Evolutionary conservation across 768 basidiomycete genomes (phyloP).

Genomic region (Boletus tylopilopsis): DNA sequence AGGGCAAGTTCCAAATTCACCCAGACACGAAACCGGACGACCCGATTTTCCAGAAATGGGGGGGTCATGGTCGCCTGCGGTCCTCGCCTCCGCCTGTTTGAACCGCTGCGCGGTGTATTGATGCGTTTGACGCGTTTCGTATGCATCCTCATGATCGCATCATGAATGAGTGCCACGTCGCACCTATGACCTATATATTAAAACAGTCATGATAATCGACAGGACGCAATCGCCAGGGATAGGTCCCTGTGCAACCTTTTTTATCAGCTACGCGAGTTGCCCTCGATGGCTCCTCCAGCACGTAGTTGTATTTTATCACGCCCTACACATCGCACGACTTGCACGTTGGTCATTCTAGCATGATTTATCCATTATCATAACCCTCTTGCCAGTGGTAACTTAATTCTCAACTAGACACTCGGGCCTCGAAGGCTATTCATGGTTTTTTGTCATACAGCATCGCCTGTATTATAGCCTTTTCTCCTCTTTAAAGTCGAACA

Average conservation of each 20-base stretch:
- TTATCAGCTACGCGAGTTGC: background rate
- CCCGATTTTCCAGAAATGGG: constrained; percentile 36
- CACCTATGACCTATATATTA: constrained; percentile 11
- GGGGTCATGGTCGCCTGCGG: constrained; percentile 13
- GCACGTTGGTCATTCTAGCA: background rate
- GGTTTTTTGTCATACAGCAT: too few species aligned
- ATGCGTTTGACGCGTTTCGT: background rate
- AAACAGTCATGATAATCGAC: constrained; percentile 5
- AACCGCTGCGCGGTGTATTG: constrained; percentile 2
- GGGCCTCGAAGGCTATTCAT: background rate
- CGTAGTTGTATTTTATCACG: background rate
- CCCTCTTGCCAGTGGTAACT: constrained; percentile 8
- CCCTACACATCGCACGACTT: background rate
- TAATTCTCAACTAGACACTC: constrained; percentile 13
- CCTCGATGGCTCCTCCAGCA: background rate
- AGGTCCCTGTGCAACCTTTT: constrained; percentile 8
- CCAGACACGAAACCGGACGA: constrained; percentile 79
- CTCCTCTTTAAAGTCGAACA: too few species aligned
- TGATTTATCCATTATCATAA: constrained; percentile 25
- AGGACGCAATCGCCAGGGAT: constrained; percentile 4
- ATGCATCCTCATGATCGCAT: constrained; percentile 1
- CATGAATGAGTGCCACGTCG: constrained; percentile 6
- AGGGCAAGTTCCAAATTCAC: constrained; percentile 84
- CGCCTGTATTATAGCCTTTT: too few species aligned
- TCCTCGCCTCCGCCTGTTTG: constrained; percentile 17